phyloP scores from a whole-genome alignment of 106 monocot genomes.

The Alisma plantagoaquatica region DNA sequence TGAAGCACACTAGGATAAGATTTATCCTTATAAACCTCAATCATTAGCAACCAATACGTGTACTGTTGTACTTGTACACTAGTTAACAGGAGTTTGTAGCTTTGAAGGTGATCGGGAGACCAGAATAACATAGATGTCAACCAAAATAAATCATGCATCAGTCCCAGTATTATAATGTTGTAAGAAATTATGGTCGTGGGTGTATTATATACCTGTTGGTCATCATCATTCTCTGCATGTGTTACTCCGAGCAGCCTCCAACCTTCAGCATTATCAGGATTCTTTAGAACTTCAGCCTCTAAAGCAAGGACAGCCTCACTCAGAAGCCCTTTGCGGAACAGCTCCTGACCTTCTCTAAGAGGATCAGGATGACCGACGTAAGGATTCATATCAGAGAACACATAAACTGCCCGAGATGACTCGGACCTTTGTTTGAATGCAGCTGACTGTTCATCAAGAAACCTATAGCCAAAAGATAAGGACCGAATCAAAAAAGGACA shows the following conservation, averaged over 20 bases:
- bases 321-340: slow-evolving; percentile 98
- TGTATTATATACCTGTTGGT: slow-evolving; percentile 62
- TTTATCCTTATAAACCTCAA: no score
- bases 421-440: slow-evolving; percentile 33
- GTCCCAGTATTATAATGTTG: background rate
- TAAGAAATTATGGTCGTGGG: background rate
- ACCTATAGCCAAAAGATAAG: slow-evolving; percentile 19
- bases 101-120: background rate
- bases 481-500: no score
- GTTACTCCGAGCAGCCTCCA: slow-evolving; percentile 97
- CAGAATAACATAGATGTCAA: background rate
- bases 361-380: slow-evolving; percentile 98
- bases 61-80: no score
- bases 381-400: slow-evolving; percentile 90
- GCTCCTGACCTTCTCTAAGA: slow-evolving; percentile 88
- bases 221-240: slow-evolving; percentile 99
- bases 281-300: slow-evolving; percentile 96
- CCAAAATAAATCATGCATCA: background rate
- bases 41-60: no score
- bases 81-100: background rate
- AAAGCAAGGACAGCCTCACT: slow-evolving; percentile 99
- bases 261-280: slow-evolving; percentile 93
- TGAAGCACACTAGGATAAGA: no score
- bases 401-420: slow-evolving; percentile 70
- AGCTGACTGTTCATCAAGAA: slow-evolving; percentile 42